phyloP scores from a whole-genome alignment of 225 moss, liverwort and hornwort genomes.

The Physcomitrellopsis africana region DNA sequence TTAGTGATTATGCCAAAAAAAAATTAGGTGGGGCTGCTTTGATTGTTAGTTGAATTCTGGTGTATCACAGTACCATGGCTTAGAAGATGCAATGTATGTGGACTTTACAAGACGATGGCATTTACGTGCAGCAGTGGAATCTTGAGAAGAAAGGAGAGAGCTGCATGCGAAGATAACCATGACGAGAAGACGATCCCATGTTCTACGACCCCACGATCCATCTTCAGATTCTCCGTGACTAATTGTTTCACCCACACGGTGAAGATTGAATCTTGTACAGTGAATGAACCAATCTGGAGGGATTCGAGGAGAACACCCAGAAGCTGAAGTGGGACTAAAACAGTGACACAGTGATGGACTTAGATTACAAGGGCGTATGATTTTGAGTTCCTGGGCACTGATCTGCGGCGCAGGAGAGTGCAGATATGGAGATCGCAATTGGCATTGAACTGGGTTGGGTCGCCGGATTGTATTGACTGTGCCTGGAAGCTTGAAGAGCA shows the following conservation, averaged over 20 bases:
- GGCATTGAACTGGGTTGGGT: constrained; percentile 30
- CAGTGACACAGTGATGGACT: constrained; percentile 22
- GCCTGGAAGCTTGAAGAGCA: constrained; percentile 31
- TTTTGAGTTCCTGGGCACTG: constrained; percentile 26
- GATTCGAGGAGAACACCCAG: background rate
- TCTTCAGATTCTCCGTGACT: constrained; percentile 20
- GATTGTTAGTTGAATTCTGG: too few species aligned
- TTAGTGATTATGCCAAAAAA: too few species aligned
- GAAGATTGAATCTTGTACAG: constrained; percentile 30
- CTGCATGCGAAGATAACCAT: background rate
- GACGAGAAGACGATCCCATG: constrained; percentile 27
- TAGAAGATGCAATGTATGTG: constrained; percentile 11
- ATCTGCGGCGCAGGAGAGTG: constrained; percentile 20
- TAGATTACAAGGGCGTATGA: constrained; percentile 27
- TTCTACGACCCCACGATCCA: constrained; percentile 20
- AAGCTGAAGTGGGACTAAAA: constrained; percentile 33
- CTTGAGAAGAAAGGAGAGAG: background rate
- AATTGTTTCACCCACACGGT: constrained; percentile 32
- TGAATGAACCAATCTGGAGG: constrained; percentile 20
- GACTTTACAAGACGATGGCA: constrained; percentile 32
- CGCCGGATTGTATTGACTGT: constrained; percentile 36
- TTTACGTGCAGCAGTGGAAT: constrained; percentile 5
- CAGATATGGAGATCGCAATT: constrained; percentile 31
- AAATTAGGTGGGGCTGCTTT: too few species aligned
- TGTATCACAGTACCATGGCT: too few species aligned